Conservation (phyloP, 257 asterid species). For the Hygrophila difformis region DNA sequence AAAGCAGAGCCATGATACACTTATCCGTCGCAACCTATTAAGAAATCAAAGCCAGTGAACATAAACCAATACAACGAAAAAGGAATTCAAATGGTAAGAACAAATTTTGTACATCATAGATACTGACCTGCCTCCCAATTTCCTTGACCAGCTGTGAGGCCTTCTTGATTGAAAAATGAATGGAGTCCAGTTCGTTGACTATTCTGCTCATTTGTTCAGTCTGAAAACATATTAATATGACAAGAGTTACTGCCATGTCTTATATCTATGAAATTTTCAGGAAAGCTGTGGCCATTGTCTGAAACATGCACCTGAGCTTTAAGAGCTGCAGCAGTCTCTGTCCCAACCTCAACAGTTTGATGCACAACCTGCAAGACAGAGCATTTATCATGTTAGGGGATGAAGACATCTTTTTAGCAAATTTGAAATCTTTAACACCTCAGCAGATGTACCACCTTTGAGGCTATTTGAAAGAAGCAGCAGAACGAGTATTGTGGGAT, state of each 20-base stretch:
- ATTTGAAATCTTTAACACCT: too few species aligned
- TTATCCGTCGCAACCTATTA: constrained; percentile 94
- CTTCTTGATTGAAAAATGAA: constrained; percentile 90
- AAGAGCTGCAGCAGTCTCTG: constrained; percentile 93
- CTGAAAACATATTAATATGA: constrained; percentile 33
- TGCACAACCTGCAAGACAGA: constrained; percentile 72
- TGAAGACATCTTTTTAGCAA: too few species aligned
- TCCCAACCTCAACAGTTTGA: constrained; percentile 79
- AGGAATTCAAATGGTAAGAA: constrained; percentile 10
- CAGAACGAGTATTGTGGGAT: not conserved
- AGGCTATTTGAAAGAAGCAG: constrained; percentile 2
- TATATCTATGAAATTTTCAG: constrained; percentile 15
- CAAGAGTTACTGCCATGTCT: constrained; percentile 10
- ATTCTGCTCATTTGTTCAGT: constrained; percentile 99
- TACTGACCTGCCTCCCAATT: constrained; percentile 97
- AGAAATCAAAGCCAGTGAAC: constrained; percentile 18
- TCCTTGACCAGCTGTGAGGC: constrained; percentile 97
- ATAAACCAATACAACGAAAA: constrained; percentile 15
- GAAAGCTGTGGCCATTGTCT: constrained; percentile 11
- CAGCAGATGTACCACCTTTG: constrained; percentile 5
- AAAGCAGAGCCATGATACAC: constrained; percentile 89
- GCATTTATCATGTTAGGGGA: not conserved
- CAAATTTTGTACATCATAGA: constrained; percentile 27
- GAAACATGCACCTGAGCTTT: constrained; percentile 83
- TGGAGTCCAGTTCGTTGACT: constrained; percentile 91